Conservation (phyloP, 164 flowering plant species). For the Vitis riparia region DNA sequence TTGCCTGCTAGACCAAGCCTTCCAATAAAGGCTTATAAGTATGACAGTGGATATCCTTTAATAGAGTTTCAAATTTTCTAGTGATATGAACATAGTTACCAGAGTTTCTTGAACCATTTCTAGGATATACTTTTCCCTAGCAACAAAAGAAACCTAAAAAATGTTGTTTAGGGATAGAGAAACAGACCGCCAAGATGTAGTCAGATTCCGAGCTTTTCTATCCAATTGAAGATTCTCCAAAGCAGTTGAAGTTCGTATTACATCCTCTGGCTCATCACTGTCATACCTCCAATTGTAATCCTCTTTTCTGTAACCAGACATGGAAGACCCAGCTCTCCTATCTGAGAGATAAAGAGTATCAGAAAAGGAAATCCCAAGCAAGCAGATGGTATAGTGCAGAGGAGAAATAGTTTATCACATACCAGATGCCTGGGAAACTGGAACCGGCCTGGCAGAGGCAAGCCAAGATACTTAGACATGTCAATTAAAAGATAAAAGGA, state of each 20-base stretch:
- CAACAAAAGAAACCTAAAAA: background rate
- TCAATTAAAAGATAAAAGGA: slow-evolving; percentile 8
- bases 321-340: slow-evolving; percentile 75
- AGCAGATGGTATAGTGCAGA: background rate
- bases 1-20: background rate
- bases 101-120: background rate
- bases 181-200: slow-evolving; percentile 88
- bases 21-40: no score
- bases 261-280: slow-evolving; percentile 81
- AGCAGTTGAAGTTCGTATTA: slow-evolving; percentile 78
- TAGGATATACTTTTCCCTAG: background rate
- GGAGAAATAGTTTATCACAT: slow-evolving; percentile 23
- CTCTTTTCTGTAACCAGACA: slow-evolving; percentile 77
- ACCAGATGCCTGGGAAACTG: slow-evolving; percentile 82
- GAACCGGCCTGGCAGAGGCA: slow-evolving; percentile 55
- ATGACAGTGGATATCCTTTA: no score
- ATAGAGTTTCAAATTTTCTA: no score
- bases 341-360: slow-evolving; percentile 38
- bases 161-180: background rate
- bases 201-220: slow-evolving; percentile 91
- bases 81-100: no score
- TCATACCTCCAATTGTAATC: slow-evolving; percentile 94
- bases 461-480: slow-evolving; percentile 12
- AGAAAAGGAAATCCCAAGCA: slow-evolving; percentile 12
- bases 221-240: slow-evolving; percentile 94